Evolutionary conservation across 2,329 filamentous ascomycete species (phyloP), one percentile per base, ranked within the genome.

Genomic region (Pseudocercospora pini-densiflorae): DNA sequence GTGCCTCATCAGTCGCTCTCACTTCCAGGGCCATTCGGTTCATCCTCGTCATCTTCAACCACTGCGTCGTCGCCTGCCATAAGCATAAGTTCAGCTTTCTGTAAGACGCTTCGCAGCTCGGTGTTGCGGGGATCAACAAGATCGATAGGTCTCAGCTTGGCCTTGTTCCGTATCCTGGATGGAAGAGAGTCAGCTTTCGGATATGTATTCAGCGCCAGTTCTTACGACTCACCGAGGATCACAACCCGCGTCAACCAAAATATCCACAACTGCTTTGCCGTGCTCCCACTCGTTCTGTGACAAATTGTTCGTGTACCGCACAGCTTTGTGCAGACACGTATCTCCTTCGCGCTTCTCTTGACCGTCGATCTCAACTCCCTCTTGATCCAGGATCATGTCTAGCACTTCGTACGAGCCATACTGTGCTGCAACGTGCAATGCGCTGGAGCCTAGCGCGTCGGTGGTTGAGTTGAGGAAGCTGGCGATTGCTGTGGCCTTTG

Each of bases 401-500:
- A 96, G 90, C 68, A 93, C 84, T 75, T 95, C 91, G 82, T 93
- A 97, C 81, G 93, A 92, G 73, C 95, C 95, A 71, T 89, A 89
- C 31, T 88, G 85, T 33, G 94, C 94, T 59, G 94, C 95, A 73
- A 97, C 88, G 80, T 98, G 95, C 78, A 97, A 89, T 33, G 94
- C 88, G 77, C 94, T 88, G 80, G 94, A 94, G 60, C 95, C 95
- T 81, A 97, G 85, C 10, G 93, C 89, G 74, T 95, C 93, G 54
- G 88, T 91, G 59, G 94, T 92, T 57, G 88, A 86, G 84, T 99
- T 99, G 78, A 99, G 88, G 71, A 97, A 89, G 59, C 87, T 79
- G 36, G 93, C 89, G 67, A 92, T 88, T 74, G 91, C 85, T 66
- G 88, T 85, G 62, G 84, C 80, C 7, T 82, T 77, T 62, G 81